Base-by-base conservation (phyloP, 164 flowering plant species). In the Annona squamosa region DNA sequence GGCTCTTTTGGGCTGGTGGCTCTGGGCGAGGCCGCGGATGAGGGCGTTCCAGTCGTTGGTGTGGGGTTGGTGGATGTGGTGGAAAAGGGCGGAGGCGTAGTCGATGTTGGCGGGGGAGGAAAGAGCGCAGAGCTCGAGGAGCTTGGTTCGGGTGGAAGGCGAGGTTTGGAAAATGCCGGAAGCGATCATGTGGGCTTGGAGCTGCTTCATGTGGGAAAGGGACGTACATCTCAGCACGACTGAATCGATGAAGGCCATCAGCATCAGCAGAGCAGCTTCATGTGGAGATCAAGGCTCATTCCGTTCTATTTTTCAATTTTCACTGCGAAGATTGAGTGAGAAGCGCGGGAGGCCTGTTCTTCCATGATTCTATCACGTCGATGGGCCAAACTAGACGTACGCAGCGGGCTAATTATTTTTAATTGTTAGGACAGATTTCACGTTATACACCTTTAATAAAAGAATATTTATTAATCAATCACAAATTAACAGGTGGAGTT, bases 31-130 rank as follows among this genome's bases (percentile, higher is more conserved):
- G 77, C 96, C 99, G 3, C 98, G 92, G 70, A 95, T 79, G 75
- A 92, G 67, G 62, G 98, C 92, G 77, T 94, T 92, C 85, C 87
- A 91, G 77, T 93, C 91, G 74, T 90, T 88, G 73, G 93, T 89
- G 62, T 73, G 63, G 0, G 97, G 98, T 42, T 9, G 16, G 9
- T 59, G 77, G 71, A 90, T 76, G n/a, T 44, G 80, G n/a, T 69
- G 75, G 88, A 91, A 86, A 64, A 89, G 69, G 48, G 17, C 66
- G 70, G 69, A 67, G 73, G 95, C 97, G 75, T 83, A 80, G 75
- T 82, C 46, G 79, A 94, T 87, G 80, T 76, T 73, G 62, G 83
- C 87, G 77, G 46, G 13, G 45, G 90, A 74, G 5, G 91, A 81
- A 76, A 88, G 45, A 73, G 97, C 86, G 72, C 86, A 88, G 83